These are phyloP conservation scores for Pezicula neosporulosa DNA, from an alignment of 2,329 filamentous ascomycete species.

Conservation along the genomic window DNA sequence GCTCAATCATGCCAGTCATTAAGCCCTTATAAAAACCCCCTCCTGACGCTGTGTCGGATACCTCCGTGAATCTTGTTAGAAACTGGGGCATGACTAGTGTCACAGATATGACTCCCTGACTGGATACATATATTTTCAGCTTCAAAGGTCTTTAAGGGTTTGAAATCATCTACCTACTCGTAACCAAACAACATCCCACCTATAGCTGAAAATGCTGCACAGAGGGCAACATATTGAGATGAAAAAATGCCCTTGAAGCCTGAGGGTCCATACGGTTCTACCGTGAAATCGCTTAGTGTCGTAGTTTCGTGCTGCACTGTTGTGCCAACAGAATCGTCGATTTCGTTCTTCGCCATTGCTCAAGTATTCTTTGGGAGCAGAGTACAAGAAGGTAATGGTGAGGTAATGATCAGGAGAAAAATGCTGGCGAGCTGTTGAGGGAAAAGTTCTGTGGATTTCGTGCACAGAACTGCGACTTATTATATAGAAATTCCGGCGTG, in stretches of 20 bases:
- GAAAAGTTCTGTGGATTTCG: not conserved
- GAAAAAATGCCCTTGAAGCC: constrained; percentile 30
- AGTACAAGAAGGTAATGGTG: not conserved
- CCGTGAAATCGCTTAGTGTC: not conserved
- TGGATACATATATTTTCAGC: constrained; percentile 1
- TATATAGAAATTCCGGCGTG: no score
- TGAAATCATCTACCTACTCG: not conserved
- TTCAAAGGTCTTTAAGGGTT: not conserved
- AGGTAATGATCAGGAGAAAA: not conserved
- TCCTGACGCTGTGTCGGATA: constrained; percentile 29
- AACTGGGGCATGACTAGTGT: constrained; percentile 34
- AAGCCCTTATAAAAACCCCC: constrained; percentile 16
- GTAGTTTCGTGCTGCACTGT: not conserved
- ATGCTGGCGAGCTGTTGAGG: not conserved
- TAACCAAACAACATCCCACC: constrained; percentile 39
- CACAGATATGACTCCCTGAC: constrained; percentile 38
- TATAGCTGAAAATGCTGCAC: constrained; percentile 31
- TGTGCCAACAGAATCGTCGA: not conserved
- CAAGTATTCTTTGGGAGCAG: not conserved
- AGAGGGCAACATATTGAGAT: constrained; percentile 30
- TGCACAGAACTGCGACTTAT: no score
- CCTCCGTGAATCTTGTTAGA: constrained; percentile 28
- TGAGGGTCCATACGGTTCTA: not conserved
- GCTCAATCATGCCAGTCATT: constrained; percentile 51
- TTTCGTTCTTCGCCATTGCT: not conserved